These are phyloP conservation scores for Verticillium klebahnii DNA, from an alignment of 2,329 filamentous ascomycete genomes.

Conservation along the genomic window DNA sequence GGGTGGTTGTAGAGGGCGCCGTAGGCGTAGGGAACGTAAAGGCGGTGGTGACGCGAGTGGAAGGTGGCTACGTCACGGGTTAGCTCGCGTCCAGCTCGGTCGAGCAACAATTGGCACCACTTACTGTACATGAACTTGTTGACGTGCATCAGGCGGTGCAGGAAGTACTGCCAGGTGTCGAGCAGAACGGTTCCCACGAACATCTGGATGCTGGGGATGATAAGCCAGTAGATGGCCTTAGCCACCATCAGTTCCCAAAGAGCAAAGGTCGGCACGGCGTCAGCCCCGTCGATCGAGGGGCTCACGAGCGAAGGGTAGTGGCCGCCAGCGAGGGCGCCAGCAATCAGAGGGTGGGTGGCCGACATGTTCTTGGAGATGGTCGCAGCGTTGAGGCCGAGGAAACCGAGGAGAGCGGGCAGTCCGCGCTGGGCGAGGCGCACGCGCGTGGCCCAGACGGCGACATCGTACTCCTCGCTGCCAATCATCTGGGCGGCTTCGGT, in stretches of 20 bases:
- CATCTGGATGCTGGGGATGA: slow-evolving; percentile 76
- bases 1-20: slow-evolving; percentile 97
- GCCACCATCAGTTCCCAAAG: slow-evolving; percentile 75
- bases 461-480: slow-evolving; percentile 79
- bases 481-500: slow-evolving; percentile 70
- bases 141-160: slow-evolving; percentile 94
- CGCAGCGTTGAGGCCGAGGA: slow-evolving; percentile 71
- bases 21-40: slow-evolving; percentile 97
- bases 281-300: slow-evolving; percentile 47
- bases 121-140: slow-evolving; percentile 96
- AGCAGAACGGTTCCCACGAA: slow-evolving; percentile 68
- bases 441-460: slow-evolving; percentile 84
- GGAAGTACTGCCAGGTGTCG: slow-evolving; percentile 98
- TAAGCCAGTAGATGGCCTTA: slow-evolving; percentile 72
- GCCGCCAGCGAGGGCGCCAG: slow-evolving; percentile 73
- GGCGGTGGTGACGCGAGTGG: slow-evolving; percentile 91
- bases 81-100: slow-evolving; percentile 28
- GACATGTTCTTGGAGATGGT: slow-evolving; percentile 73
- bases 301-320: slow-evolving; percentile 69
- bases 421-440: slow-evolving; percentile 73
- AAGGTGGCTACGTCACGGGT: slow-evolving; percentile 43
- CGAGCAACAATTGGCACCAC: slow-evolving; percentile 59
- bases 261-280: slow-evolving; percentile 67
- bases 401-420: slow-evolving; percentile 66
- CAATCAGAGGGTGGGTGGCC: slow-evolving; percentile 65